Conservation (phyloP, 192 early-diverging fungal genomes). For the Umbelopsis sp. region DNA sequence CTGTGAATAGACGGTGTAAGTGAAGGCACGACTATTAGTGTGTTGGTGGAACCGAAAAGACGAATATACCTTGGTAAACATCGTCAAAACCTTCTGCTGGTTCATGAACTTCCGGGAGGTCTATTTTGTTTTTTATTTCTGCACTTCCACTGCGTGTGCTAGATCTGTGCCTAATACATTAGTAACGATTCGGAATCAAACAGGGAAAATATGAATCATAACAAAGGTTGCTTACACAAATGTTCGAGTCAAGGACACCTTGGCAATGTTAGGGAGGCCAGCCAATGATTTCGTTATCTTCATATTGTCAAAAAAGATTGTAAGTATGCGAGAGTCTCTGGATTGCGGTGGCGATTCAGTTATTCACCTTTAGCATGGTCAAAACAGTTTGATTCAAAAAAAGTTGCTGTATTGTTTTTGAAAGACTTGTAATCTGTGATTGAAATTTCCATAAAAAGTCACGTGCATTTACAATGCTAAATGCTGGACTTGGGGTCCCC, state of each 20-base stretch:
- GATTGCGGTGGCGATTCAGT: not conserved
- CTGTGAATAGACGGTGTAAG: not conserved
- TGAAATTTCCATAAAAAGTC: not conserved
- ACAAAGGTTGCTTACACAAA: not conserved
- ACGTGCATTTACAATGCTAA: not conserved
- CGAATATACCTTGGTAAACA: not conserved
- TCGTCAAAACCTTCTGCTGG: constrained; percentile 6
- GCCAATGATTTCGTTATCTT: constrained; percentile 9
- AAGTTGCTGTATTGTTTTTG: not conserved
- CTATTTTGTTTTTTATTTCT: constrained; percentile 8
- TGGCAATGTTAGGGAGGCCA: not conserved
- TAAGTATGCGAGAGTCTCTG: not conserved
- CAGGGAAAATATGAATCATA: not conserved
- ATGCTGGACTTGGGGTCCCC: not conserved
- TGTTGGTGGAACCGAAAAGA: not conserved
- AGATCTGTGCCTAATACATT: not conserved
- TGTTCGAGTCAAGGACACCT: not conserved
- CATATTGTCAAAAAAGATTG: not conserved
- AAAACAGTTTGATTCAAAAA: not conserved
- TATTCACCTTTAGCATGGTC: constrained; percentile 8
- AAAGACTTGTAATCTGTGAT: not conserved
- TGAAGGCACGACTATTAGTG: not conserved
- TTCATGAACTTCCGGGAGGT: not conserved
- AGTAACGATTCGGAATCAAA: not conserved
- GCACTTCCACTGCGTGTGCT: not conserved